Percentiles rank a stretch among this genome's conserved stretches.
phyloP scores from a whole-genome alignment of 441 rosid genomes.

The Aleurites moluccanus region DNA sequence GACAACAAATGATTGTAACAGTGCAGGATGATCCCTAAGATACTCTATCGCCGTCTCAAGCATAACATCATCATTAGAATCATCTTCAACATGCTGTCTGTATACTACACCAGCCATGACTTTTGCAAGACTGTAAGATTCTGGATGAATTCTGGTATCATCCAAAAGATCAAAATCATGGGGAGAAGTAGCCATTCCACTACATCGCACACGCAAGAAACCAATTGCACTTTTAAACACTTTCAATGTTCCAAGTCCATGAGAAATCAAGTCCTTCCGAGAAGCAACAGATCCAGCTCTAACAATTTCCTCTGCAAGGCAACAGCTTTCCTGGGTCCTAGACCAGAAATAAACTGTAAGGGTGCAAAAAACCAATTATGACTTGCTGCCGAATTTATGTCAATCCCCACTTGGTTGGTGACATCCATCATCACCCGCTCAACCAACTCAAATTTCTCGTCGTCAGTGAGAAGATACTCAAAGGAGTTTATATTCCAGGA shows the following conservation, averaged over 20 bases:
- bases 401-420: constrained; percentile 82
- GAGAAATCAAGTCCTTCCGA: constrained; percentile 57
- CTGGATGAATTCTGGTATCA: constrained; percentile 89
- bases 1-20: constrained; percentile 51
- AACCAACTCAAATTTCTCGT: constrained; percentile 75
- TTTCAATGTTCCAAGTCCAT: constrained; percentile 60
- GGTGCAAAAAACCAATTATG: constrained; percentile 85
- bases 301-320: constrained; percentile 67
- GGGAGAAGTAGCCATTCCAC: constrained; percentile 65
- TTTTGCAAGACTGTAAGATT: constrained; percentile 60
- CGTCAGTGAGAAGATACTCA: constrained; percentile 60
- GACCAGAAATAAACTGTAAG: constrained; percentile 77
- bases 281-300: constrained; percentile 65
- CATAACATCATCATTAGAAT: constrained; percentile 58
- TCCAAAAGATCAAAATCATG: constrained; percentile 74
- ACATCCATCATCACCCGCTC: constrained; percentile 85
- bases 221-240: constrained; percentile 81
- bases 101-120: neutral
- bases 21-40: constrained; percentile 62
- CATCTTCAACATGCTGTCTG: constrained; percentile 68
- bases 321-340: constrained; percentile 81
- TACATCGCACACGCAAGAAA: constrained; percentile 65
- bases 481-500: constrained; percentile 76
- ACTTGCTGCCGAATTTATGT: constrained; percentile 61
- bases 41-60: constrained; percentile 42